Percentiles rank a stretch among this genome's conserved stretches.
Conservation (phyloP, 2,329 filamentous ascomycete species). For the Diaporthe sp. region DNA sequence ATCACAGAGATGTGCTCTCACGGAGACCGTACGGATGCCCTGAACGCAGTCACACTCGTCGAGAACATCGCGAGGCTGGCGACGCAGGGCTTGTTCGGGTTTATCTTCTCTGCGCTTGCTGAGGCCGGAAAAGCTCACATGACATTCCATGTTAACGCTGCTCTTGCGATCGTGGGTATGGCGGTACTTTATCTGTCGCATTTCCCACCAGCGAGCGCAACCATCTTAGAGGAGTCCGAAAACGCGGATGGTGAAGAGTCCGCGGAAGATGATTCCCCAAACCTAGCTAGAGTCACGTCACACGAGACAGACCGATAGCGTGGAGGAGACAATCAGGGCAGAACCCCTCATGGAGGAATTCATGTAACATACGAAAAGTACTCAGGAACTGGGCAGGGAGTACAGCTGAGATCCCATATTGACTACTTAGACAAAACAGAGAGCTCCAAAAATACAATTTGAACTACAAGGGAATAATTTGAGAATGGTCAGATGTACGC, state of each 20-base stretch:
- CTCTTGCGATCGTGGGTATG: slow-evolving; percentile 63
- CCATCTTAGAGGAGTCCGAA: slow-evolving; percentile 46
- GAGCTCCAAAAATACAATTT: too few relatives aligned
- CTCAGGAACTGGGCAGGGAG: neutral
- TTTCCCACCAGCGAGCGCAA: slow-evolving; percentile 56
- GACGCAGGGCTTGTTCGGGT: slow-evolving; percentile 75
- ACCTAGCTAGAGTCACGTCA: slow-evolving; percentile 31
- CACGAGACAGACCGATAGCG: slow-evolving; percentile 38
- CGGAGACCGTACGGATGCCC: slow-evolving; percentile 72
- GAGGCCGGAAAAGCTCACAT: slow-evolving; percentile 69
- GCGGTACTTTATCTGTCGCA: slow-evolving; percentile 56
- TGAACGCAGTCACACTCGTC: slow-evolving; percentile 77
- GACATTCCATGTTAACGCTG: slow-evolving; percentile 77
- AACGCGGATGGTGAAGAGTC: neutral
- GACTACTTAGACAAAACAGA: too few relatives aligned
- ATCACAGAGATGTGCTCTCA: slow-evolving; percentile 78
- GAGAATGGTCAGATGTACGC: too few relatives aligned
- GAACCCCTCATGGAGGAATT: neutral
- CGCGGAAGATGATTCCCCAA: neutral
- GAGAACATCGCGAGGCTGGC: slow-evolving; percentile 76
- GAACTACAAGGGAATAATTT: too few relatives aligned
- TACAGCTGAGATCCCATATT: too few relatives aligned
- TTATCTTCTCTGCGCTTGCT: slow-evolving; percentile 75
- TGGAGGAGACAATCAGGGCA: too few relatives aligned
- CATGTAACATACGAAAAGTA: neutral